Percentiles rank a stretch among this genome's conserved stretches.
Conservation (phyloP, 257 asterid genomes). For the Thymus quinquecostatus region DNA sequence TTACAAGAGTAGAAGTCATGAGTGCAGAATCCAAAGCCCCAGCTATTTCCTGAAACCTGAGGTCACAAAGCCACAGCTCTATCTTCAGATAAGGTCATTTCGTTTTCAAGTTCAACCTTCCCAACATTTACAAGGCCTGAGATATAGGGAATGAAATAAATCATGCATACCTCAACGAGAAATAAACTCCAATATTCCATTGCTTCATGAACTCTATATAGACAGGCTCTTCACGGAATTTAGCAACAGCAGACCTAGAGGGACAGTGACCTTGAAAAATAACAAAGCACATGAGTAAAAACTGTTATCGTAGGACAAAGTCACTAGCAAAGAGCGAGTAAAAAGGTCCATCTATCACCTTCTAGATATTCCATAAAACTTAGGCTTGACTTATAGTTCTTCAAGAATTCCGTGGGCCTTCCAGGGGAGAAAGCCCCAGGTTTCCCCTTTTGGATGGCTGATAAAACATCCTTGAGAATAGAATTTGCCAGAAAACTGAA, state of each 20-base stretch:
- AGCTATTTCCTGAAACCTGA: constrained; percentile 98
- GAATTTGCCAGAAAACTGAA: constrained; percentile 95
- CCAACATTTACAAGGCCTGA: constrained; percentile 28
- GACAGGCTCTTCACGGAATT: constrained; percentile 78
- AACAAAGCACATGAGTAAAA: constrained; percentile 35
- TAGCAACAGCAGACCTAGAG: constrained; percentile 69
- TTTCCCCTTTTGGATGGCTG: constrained; percentile 84
- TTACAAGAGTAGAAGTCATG: constrained; percentile 54
- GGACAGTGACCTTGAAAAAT: constrained; percentile 66
- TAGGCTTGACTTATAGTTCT: constrained; percentile 87
- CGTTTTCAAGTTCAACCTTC: constrained; percentile 21
- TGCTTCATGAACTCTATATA: constrained; percentile 87
- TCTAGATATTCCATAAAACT: constrained; percentile 85
- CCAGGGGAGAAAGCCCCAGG: constrained; percentile 98
- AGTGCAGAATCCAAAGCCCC: constrained; percentile 96
- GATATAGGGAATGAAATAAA: constrained; percentile 6
- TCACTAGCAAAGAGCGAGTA: constrained; percentile 9
- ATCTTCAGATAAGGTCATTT: constrained; percentile 26
- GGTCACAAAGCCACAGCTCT: constrained; percentile 38
- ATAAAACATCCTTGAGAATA: constrained; percentile 85
- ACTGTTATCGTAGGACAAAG: background rate
- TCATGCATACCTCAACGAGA: constrained; percentile 67
- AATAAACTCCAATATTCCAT: constrained; percentile 95
- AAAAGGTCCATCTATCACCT: constrained; percentile 49
- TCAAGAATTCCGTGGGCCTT: constrained; percentile 84